These are phyloP conservation scores for Solanum pimpinellifolium DNA, from an alignment of 257 asterid genomes.

Conservation along the genomic window DNA sequence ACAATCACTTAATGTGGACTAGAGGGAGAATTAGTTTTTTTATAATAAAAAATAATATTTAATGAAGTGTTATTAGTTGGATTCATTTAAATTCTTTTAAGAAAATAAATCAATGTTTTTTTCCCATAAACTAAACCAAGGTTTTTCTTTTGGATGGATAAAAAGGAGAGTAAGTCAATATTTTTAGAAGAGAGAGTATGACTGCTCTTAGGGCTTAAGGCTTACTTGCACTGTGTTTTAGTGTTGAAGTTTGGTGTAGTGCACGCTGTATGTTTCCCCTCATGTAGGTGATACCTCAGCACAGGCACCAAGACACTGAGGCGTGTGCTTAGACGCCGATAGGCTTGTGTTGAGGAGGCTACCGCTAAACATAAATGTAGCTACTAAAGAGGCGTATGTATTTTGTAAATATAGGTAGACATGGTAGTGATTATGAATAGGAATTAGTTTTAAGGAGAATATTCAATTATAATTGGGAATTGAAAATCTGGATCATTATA, in stretches of 20 bases:
- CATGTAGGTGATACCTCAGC: background rate
- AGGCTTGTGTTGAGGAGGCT: background rate
- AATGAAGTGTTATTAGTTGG: background rate
- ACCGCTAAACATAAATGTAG: background rate
- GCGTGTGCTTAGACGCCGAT: background rate
- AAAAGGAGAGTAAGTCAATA: background rate
- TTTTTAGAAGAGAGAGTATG: background rate
- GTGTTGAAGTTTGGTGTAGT: background rate
- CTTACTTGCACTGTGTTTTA: background rate
- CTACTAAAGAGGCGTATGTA: background rate
- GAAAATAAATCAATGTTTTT: background rate
- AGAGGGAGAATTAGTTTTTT: background rate
- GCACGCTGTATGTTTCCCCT: background rate
- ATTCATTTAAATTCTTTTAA: background rate
- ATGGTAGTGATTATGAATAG: background rate
- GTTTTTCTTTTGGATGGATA: background rate
- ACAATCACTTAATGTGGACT: background rate
- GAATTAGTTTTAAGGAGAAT: background rate
- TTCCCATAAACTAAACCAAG: background rate
- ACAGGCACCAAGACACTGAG: background rate
- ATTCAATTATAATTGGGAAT: background rate
- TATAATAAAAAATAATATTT: background rate
- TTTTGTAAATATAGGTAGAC: background rate
- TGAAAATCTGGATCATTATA: background rate
- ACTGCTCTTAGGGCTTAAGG: background rate